phyloP scores from a whole-genome alignment of 805 yeast species.

The Cyberlindnera maclurae region DNA sequence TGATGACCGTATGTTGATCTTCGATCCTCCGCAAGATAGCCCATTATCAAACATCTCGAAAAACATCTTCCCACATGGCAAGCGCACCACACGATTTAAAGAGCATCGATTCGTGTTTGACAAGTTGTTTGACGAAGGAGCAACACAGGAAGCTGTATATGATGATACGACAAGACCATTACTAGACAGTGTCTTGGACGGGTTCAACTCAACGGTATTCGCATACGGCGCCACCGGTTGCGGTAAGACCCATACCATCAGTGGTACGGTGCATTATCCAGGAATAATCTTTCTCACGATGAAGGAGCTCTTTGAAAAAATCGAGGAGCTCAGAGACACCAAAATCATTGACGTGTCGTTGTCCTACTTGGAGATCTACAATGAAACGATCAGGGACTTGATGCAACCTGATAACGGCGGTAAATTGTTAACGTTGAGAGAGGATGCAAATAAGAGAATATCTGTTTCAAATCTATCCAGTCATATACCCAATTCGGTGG shows the following conservation, averaged over 20 bases:
- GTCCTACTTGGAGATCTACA: constrained; percentile 82
- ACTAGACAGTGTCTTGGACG: constrained; percentile 69
- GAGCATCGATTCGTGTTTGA: constrained; percentile 85
- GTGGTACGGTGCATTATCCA: constrained; percentile 66
- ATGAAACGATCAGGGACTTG: constrained; percentile 80
- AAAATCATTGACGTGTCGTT: constrained; percentile 54
- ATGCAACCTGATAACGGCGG: constrained; percentile 46
- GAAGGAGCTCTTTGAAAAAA: constrained; percentile 61
- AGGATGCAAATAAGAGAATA: constrained; percentile 59
- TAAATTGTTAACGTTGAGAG: constrained; percentile 55
- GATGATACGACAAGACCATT: constrained; percentile 61
- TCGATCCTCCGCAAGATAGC: constrained; percentile 74
- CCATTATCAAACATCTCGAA: constrained; percentile 35
- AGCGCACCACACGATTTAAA: constrained; percentile 39
- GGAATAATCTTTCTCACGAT: constrained; percentile 77
- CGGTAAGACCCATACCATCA: constrained; percentile 91
- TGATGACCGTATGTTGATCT: constrained; percentile 78
- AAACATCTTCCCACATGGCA: constrained; percentile 31
- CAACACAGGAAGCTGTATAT: constrained; percentile 65
- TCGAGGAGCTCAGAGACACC: constrained; percentile 48
- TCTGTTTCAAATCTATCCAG: constrained; percentile 64
- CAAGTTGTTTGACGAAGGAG: constrained; percentile 57
- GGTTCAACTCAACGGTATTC: constrained; percentile 84
- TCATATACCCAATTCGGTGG: constrained; percentile 54
- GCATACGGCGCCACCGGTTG: constrained; percentile 98